Evolutionary conservation across 2,329 filamentous ascomycete species (phyloP), one percentile per base, ranked within the genome.

Genomic region (Trichoderma pleuroti): DNA sequence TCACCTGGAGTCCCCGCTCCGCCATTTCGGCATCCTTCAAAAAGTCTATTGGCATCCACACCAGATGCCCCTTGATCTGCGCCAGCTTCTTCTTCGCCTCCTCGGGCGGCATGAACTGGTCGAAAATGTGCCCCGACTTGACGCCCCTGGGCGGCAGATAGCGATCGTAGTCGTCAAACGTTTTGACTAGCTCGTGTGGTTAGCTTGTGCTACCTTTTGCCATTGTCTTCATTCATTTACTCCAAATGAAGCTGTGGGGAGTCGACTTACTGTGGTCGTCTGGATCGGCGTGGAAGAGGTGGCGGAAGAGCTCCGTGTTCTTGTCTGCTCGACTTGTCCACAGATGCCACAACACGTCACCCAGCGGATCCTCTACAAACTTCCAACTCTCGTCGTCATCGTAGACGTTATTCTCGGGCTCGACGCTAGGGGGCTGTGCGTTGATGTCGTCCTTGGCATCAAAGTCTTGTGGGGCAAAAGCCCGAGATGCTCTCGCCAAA

Each of bases 41-140:
- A 78, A 97, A 98, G 59, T 94, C 88, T 76, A 98, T 80, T n/a
- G 94, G 94, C 90, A 97, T 95, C 93, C 93, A 97, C 8, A 98
- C 95, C 52, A 98, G 80, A 83, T 98, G 95, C 0, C 95, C 95
- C 82, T 90, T 91, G 74, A 98, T 89, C 77, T 91, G 86, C 76
- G 93, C 90, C 63, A 98, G 83, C 80, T 95, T 93, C 74, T 86
- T 80, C 18, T 92, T 87, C 8, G 96, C 89, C 69, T 97, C 91
- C 28, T 90, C 85, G 0, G 90, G 87, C 0, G 92, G 91, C 79
- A 92, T 86, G 80, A 91, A 93, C 71, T 88, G 88, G 78, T 97
- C 93, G 76, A 92, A 97, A 71, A 98, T 86, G 81, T 98, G 96
- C 0, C 96, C 95, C 4, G 93, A 83, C 80, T 93, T 96, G 72